These are phyloP conservation scores for Gyromitra esculenta DNA, from an alignment of 2,329 filamentous ascomycete species.

Conservation along the genomic window DNA sequence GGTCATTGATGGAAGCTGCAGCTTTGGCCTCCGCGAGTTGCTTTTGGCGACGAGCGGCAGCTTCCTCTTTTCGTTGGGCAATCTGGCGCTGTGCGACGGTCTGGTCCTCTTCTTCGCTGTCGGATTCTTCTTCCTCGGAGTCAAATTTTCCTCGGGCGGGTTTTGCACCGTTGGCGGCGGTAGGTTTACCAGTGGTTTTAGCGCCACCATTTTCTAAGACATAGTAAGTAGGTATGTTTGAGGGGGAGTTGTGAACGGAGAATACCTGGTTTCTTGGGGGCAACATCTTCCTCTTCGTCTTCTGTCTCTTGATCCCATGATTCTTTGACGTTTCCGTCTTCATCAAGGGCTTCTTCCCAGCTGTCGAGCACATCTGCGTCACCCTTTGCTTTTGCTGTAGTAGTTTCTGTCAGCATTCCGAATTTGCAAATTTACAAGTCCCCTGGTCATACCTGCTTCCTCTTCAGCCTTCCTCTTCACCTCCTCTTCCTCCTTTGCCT, in stretches of 20 bases:
- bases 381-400: constrained; percentile 67
- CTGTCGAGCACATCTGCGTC: constrained; percentile 72
- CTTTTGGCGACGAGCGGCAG: constrained; percentile 85
- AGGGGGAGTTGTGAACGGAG: not conserved
- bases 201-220: not conserved
- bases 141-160: constrained; percentile 34
- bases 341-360: constrained; percentile 84
- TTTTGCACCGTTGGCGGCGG: constrained; percentile 25
- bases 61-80: constrained; percentile 83
- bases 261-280: constrained; percentile 30
- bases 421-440: not conserved
- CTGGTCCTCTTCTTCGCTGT: constrained; percentile 71
- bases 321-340: constrained; percentile 83
- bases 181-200: constrained; percentile 21
- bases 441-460: constrained; percentile 30
- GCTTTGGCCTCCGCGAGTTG: constrained; percentile 91
- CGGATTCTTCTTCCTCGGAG: constrained; percentile 56
- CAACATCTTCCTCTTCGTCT: constrained; percentile 35
- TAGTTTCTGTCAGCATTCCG: constrained; percentile 55
- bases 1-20: constrained; percentile 89
- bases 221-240: not conserved
- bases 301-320: constrained; percentile 87
- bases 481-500: constrained; percentile 67
- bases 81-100: constrained; percentile 78
- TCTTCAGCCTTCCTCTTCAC: constrained; percentile 62